phyloP scores from a whole-genome alignment of 2,329 filamentous ascomycete genomes.

The Colletotrichum sp. region DNA sequence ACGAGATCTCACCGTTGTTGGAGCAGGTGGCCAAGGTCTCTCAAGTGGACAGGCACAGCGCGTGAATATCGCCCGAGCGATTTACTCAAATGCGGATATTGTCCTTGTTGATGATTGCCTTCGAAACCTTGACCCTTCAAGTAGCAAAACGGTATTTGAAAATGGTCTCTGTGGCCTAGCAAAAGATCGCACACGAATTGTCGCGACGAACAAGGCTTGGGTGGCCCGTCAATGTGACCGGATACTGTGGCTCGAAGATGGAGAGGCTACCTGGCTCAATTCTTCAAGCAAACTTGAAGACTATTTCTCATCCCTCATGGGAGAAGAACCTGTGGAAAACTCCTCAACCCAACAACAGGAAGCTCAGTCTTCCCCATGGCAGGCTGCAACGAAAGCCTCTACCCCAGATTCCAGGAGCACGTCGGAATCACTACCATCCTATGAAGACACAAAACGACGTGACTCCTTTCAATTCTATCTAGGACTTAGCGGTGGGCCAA shows the following conservation, averaged over 20 bases:
- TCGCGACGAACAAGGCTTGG: neutral
- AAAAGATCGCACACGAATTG: neutral
- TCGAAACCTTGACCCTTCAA: neutral
- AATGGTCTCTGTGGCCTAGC: neutral
- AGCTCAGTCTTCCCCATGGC: neutral
- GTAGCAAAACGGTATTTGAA: neutral
- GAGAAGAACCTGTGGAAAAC: neutral
- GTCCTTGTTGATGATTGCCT: neutral
- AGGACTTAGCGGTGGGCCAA: neutral
- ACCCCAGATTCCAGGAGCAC: accelerated
- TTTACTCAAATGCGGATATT: constrained; percentile 36
- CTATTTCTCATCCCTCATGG: neutral
- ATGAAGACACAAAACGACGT: neutral
- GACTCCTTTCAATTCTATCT: neutral
- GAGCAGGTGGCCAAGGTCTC: constrained; percentile 75
- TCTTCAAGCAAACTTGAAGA: neutral
- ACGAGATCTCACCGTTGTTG: constrained; percentile 62
- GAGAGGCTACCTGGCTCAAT: neutral
- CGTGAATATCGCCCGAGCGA: constrained; percentile 79
- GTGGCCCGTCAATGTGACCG: neutral
- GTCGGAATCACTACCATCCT: neutral
- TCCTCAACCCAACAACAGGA: neutral
- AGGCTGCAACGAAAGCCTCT: neutral
- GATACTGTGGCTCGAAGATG: neutral
- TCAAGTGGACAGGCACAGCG: constrained; percentile 86